Percentiles rank a stretch among this genome's conserved stretches.
These are phyloP conservation scores for Scutellaria baicalensis DNA, from an alignment of 257 asterid genomes.

Conservation along the genomic window DNA sequence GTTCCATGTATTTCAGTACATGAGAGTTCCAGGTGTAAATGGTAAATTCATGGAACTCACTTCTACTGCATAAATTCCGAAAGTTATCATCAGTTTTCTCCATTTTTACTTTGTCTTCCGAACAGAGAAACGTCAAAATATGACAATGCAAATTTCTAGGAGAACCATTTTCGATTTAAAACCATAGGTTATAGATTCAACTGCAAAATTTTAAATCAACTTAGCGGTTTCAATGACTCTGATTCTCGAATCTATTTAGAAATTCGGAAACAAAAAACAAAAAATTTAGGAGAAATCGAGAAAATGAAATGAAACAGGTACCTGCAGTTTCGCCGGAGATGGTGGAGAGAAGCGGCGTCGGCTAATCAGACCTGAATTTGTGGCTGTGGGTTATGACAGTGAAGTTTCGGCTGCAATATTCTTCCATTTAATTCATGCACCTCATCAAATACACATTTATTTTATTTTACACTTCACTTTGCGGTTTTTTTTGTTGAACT, in stretches of 20 bases:
- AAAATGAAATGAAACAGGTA: background rate
- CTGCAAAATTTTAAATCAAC: background rate
- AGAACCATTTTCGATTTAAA: background rate
- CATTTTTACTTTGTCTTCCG: background rate
- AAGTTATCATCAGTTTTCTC: background rate
- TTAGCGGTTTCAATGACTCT: background rate
- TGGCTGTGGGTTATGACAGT: slow-evolving; percentile 1
- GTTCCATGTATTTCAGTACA: background rate
- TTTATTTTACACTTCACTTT: too few species aligned
- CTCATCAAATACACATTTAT: too few species aligned
- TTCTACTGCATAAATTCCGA: background rate
- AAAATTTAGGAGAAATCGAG: background rate
- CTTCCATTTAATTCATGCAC: too few species aligned
- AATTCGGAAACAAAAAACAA: background rate
- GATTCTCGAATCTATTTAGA: background rate
- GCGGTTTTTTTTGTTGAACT: too few species aligned
- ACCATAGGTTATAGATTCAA: background rate
- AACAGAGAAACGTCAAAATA: background rate
- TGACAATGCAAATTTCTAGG: background rate
- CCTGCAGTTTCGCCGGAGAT: slow-evolving; percentile 11
- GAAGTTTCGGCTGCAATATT: background rate
- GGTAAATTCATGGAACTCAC: too few species aligned
- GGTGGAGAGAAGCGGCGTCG: slow-evolving; percentile 10
- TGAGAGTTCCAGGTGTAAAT: background rate
- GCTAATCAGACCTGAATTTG: slow-evolving; percentile 8